Base-by-base conservation (phyloP, 139 green algal genomes). In the Tetratostichococcus sp. region DNA sequence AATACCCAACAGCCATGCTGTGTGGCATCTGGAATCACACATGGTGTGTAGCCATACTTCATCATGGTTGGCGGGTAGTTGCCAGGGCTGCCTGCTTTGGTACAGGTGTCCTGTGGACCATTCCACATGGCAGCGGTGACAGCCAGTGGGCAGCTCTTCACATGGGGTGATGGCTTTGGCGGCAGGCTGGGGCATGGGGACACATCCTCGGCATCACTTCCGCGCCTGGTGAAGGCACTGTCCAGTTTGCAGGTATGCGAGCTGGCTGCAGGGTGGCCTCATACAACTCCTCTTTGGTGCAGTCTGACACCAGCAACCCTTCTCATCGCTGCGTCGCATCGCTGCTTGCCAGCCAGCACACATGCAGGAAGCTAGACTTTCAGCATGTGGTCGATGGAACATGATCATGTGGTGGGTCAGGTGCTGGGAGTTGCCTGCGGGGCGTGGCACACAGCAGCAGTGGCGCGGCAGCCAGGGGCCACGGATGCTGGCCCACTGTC, bases 161-260 rank as follows among this genome's bases (percentile, higher is more conserved):
- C 92, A 0, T 98, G 96, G 93, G 95, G 95, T 26, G 91, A 97
- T 70, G 94, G 94, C n/a, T 79, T 91, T 65, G 92, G 91, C 73
- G 93, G 93, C 8, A 91, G 90, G 76, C 87, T 98, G 32, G 95
- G 94, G 0, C 93, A 97, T 62, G 90, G 89, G 30, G 77, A 88
- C 80, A 68, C 82, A 11, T 35, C 57, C 11, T 67, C 19, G 34
- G 74, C 70, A 32, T n/a, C 28, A 2, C 42, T 76, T 21, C 88
- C 88, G 1, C 75, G 80, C 0, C 67, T 71, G 34, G 85, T 93
- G 66, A 17, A 8, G 19, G 50, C 50, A 17, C 50, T 62, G 17
- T 23, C 50, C 11, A 26, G 19, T 17, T 26, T 23, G 2, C 50
- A 62, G 50, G 50, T 26, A 62, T 26, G 14, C 19, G 39, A 22